Base-by-base conservation (phyloP, 805 yeast species). In the Kodamaea kaohsiungensis region DNA sequence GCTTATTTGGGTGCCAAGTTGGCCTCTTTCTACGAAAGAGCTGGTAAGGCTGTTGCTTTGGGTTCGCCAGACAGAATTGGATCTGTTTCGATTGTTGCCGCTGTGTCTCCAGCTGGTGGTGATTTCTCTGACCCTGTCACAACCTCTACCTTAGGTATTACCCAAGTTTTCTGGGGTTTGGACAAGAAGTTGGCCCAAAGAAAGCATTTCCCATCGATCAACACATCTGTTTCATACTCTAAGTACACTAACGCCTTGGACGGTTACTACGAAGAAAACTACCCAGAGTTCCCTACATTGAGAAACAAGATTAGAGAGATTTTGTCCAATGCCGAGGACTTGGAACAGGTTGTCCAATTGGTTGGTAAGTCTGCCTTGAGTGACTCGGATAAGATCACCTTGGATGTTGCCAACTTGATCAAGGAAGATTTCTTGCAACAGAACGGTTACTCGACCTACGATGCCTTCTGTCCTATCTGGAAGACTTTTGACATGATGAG, bases 31-130 rank as follows among this genome's bases (percentile, higher is more conserved):
- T 95, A 95, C 77, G 99, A 95, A 80, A 91, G 99, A 81, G 99
- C 99, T 47, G 99, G 99, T 79, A 91, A 88, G 72, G 96, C 97
- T 46, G 81, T 87, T 65, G 93, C 97, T 2, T 81, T 95, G 56
- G 99, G 99, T 68, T 90, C 96, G 56, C 99, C 99, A 59, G 89
- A 89, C 64, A 91, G 99, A 81, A 69, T 83, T 62, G 99, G 99
- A 58, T 93, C 99, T 30, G 99, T 95, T 59, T 95, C 99, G n/a
- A 95, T 95, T 75, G 80, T 95, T 67, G 99, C 99, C 56, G 99
- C 99, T 63, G 99, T 95, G 42, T 95, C 98, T 3, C 99, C 99
- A 63, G 98, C 99, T 53, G 99, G 99, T 86, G 99, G 99, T 87
- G 99, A 95, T 81, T 93, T 95, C 87, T 93, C 98, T 22, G 99